Percentiles rank a stretch among this genome's conserved stretches.
phyloP scores from a whole-genome alignment of 1,284 basidiomycete genomes.

The Ustanciosporium gigantosporum region DNA sequence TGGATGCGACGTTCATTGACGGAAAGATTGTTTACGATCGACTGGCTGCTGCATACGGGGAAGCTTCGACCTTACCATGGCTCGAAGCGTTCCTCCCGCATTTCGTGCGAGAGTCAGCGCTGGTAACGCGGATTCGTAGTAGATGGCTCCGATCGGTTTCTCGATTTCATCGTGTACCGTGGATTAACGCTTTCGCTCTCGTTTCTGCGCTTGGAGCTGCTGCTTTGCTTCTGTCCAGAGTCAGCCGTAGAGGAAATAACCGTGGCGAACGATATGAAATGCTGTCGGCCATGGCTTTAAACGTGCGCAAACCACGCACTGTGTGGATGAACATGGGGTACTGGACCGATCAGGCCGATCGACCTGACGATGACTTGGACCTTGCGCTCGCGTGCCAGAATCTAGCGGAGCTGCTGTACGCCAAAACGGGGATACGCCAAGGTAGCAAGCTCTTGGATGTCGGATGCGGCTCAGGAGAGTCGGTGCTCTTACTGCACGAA shows the following conservation, averaged over 20 bases:
- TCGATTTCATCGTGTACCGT: no score
- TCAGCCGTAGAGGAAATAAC: not conserved
- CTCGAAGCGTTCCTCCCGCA: not conserved
- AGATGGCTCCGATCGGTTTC: not conserved
- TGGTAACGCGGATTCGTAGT: not conserved
- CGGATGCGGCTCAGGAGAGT: slow-evolving; percentile 56
- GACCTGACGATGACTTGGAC: slow-evolving; percentile 11
- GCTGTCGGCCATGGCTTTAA: slow-evolving; percentile 27
- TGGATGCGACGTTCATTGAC: slow-evolving; percentile 77
- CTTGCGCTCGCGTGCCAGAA: slow-evolving; percentile 37
- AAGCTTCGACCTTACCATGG: no score
- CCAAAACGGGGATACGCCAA: slow-evolving; percentile 18
- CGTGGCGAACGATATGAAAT: slow-evolving; percentile 13
- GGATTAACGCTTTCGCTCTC: not conserved
- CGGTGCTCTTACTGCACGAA: slow-evolving; percentile 41
- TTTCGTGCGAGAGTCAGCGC: no score
- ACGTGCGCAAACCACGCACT: slow-evolving; percentile 26
- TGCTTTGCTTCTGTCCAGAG: not conserved
- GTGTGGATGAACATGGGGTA: slow-evolving; percentile 56
- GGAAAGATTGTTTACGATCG: slow-evolving; percentile 72
- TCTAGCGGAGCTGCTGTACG: slow-evolving; percentile 40
- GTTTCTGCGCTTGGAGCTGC: not conserved
- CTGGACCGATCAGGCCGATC: slow-evolving; percentile 17
- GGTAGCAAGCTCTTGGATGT: slow-evolving; percentile 49
- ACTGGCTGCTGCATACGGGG: not conserved